These are phyloP conservation scores for Blastomyces silverae DNA, from an alignment of 2,329 filamentous ascomycete species.

Conservation along the genomic window DNA sequence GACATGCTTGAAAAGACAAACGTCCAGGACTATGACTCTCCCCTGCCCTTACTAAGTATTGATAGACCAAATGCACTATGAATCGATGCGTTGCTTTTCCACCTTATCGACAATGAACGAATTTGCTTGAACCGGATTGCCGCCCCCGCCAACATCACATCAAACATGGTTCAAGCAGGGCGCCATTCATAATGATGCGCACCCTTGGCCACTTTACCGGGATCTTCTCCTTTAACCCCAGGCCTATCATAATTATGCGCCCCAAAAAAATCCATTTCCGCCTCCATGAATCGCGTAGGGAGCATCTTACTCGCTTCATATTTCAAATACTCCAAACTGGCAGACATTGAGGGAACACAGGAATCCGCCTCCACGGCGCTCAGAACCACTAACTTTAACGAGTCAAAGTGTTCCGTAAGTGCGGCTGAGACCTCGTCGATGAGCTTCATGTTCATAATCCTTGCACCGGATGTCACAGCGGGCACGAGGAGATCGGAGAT, in stretches of 20 bases:
- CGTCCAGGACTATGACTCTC: too few species aligned
- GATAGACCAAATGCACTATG: too few species aligned
- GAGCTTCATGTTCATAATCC: slow-evolving; percentile 34
- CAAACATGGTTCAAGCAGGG: slow-evolving; percentile 29
- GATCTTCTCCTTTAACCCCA: slow-evolving; percentile 46
- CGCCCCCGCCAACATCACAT: background rate
- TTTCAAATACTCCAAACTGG: slow-evolving; percentile 62
- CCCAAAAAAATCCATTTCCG: slow-evolving; percentile 65
- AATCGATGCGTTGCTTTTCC: background rate
- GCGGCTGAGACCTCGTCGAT: slow-evolving; percentile 48
- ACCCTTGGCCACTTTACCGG: slow-evolving; percentile 49
- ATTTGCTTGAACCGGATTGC: too few species aligned
- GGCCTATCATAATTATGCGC: slow-evolving; percentile 56
- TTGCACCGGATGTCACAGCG: background rate
- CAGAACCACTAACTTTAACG: slow-evolving; percentile 51
- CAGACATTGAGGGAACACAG: slow-evolving; percentile 54
- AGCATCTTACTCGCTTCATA: slow-evolving; percentile 54
- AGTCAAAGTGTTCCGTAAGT: slow-evolving; percentile 45
- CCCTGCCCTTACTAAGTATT: too few species aligned
- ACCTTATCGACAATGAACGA: background rate
- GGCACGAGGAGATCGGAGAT: slow-evolving; percentile 54
- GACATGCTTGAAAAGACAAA: too few species aligned
- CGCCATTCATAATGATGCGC: slow-evolving; percentile 60
- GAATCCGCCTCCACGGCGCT: slow-evolving; percentile 52
- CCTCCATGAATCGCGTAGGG: slow-evolving; percentile 63